Evolutionary conservation across 2,329 filamentous ascomycete genomes (phyloP).

Genomic region (Aspergillus nomiae): DNA sequence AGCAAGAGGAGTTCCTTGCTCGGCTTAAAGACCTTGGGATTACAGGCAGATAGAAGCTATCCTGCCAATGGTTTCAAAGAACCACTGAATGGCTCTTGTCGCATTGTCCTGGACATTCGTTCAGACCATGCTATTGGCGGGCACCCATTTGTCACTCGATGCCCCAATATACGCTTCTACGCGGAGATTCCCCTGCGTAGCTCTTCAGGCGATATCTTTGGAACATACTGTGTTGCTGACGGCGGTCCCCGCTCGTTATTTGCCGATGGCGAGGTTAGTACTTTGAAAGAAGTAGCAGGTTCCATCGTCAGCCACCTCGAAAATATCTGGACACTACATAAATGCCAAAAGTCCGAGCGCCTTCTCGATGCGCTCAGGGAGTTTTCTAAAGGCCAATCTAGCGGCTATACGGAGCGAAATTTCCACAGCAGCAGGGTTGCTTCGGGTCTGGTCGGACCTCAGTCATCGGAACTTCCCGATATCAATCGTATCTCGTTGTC

Average conservation of each 20-base stretch:
- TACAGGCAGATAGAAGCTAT: constrained; percentile 3
- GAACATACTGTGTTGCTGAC: constrained; percentile 61
- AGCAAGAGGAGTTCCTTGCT: constrained; percentile 24
- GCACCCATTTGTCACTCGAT: constrained; percentile 34
- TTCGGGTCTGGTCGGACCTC: background rate
- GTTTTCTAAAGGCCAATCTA: constrained; percentile 46
- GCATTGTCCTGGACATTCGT: constrained; percentile 41
- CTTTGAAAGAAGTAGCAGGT: constrained; percentile 13
- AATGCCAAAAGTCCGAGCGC: constrained; percentile 55
- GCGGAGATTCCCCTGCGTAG: constrained; percentile 63
- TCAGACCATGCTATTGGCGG: constrained; percentile 38
- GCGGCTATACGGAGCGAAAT: background rate
- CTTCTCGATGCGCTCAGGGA: constrained; percentile 56
- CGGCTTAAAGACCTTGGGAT: constrained; percentile 17
- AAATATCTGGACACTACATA: constrained; percentile 53
- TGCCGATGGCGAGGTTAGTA: constrained; percentile 12
- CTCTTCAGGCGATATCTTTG: constrained; percentile 57
- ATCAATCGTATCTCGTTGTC: constrained; percentile 6
- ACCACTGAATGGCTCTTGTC: constrained; percentile 16
- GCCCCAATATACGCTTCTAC: constrained; percentile 51
- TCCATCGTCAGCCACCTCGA: constrained; percentile 61
- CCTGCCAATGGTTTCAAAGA: background rate
- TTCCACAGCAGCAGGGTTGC: background rate
- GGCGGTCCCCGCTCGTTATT: constrained; percentile 54
- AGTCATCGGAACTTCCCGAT: constrained; percentile 7